A percentile compares a stretch with the other conserved stretches of the same genome.
phyloP scores from a whole-genome alignment of 192 early-diverging fungal genomes.

The Podila verticillata region DNA sequence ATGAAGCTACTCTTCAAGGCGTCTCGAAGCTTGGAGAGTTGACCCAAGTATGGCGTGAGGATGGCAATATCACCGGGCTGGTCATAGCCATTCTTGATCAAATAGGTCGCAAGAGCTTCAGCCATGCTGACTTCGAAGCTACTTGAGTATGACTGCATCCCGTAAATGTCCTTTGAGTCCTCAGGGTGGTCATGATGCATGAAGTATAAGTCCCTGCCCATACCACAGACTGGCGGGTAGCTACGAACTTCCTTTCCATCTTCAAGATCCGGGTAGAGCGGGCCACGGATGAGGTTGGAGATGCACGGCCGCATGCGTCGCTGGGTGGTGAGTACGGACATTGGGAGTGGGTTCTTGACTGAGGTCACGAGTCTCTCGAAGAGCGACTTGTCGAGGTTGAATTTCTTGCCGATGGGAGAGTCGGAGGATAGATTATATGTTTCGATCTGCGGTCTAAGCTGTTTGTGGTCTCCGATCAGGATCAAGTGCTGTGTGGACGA shows the following conservation, averaged over 20 bases:
- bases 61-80: conserved; percentile 59
- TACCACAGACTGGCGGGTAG: conserved; percentile 53
- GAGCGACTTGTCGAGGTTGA: conserved; percentile 55
- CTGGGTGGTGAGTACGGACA: conserved; percentile 52
- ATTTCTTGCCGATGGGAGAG: conserved; percentile 46
- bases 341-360: conserved; percentile 43
- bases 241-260: conserved; percentile 42
- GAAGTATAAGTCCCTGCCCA: conserved; percentile 57
- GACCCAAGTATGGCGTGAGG: conserved; percentile 65
- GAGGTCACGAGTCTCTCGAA: conserved; percentile 61
- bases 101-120: conserved; percentile 53
- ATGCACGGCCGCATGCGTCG: conserved; percentile 66
- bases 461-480: conserved; percentile 61
- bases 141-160: conserved; percentile 58
- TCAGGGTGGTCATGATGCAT: conserved; percentile 59
- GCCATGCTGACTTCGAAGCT: conserved; percentile 62
- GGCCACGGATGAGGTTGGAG: conserved; percentile 53
- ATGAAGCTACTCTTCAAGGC: conserved; percentile 26
- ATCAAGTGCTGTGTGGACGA: conserved; percentile 62
- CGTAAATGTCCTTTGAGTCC: conserved; percentile 47
- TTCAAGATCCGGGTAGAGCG: conserved; percentile 56
- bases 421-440: conserved; percentile 48
- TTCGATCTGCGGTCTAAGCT: conserved; percentile 47
- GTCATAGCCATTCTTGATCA: conserved; percentile 62
- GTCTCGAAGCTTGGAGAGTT: conserved; percentile 56